Conservation (phyloP, 257 asterid genomes). For the Solanum piurae region DNA sequence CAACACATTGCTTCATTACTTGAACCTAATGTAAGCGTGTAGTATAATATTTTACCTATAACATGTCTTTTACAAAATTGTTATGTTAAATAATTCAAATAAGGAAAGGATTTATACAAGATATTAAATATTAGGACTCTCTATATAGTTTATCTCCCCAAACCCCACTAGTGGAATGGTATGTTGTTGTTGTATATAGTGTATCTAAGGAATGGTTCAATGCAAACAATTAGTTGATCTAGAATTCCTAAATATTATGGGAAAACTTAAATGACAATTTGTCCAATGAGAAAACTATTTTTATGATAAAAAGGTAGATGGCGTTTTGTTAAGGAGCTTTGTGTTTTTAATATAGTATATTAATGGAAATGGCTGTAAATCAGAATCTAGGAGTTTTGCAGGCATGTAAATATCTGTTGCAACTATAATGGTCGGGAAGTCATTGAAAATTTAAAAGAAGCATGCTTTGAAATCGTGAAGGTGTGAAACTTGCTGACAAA, state of each 20-base stretch:
- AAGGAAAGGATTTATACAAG: not conserved
- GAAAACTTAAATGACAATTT: not conserved
- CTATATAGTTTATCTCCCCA: not conserved
- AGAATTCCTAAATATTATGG: not conserved
- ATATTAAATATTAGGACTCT: not conserved
- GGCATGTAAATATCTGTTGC: not conserved
- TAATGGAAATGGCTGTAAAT: not conserved
- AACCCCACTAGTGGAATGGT: not conserved
- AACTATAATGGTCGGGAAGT: not conserved
- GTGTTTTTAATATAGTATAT: not conserved
- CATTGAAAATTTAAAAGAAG: not conserved
- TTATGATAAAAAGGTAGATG: not conserved
- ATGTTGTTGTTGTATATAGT: not conserved
- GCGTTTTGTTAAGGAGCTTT: not conserved
- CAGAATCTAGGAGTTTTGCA: not conserved
- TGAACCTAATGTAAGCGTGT: not conserved
- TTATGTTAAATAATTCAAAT: not conserved
- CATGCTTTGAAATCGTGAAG: not conserved
- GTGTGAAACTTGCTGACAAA: not conserved
- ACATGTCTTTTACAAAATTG: not conserved
- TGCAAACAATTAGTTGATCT: not conserved
- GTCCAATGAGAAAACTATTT: not conserved
- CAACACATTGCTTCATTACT: not conserved
- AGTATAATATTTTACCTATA: not conserved
- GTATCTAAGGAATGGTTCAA: not conserved